Evolutionary conservation across 2,329 filamentous ascomycete species (phyloP), one percentile per base, ranked within the genome.

Genomic region (Fusarium sp.): DNA sequence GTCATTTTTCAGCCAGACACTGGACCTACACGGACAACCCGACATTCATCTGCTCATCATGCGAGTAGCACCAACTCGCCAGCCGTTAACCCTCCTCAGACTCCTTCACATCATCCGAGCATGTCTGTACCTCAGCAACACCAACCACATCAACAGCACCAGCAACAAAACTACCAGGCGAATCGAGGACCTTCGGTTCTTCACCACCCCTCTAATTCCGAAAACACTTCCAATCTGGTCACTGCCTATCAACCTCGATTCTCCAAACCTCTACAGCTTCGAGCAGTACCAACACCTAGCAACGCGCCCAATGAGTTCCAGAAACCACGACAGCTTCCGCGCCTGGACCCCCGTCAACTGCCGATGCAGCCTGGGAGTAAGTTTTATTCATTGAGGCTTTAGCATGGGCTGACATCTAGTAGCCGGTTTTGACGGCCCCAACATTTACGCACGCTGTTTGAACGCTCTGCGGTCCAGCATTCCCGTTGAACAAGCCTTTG

Each of bases 391-490:
- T 5, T 17, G n/a, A 29, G 35, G 33, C 14, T 5, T 8, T 15
- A 17, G 33, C 19, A 17, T 15, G 32, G 17, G 32, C 67, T 71
- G 15, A 71, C 55, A 29, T 19, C 8, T 14, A 35, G 4, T 61
- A 81, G 79, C 77, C 66, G 85, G 86, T 7, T 90, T 88, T 67
- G 87, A 90, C 60, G 91, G 91, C 1, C 91, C 91, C 2, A 95
- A 96, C 71, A 97, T 97, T 63, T 98, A 97, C 72, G 89, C 94
- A 44, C 88, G 93, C 38, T 96, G 92, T 61, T 83, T 96, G 33
- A 88, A 93, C 66, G 89, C 93, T 5, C 79, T 99, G 23, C 90
- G 91, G 61, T 97, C 92, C 13, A 86, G 87, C 3, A 86, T 96
- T 23, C 84, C 84, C 4, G 84, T 88, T 11, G 94, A 99, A 72